Evolutionary conservation across 148 eudicot genomes (phyloP).

Genomic region (Chenopodium suecicum): DNA sequence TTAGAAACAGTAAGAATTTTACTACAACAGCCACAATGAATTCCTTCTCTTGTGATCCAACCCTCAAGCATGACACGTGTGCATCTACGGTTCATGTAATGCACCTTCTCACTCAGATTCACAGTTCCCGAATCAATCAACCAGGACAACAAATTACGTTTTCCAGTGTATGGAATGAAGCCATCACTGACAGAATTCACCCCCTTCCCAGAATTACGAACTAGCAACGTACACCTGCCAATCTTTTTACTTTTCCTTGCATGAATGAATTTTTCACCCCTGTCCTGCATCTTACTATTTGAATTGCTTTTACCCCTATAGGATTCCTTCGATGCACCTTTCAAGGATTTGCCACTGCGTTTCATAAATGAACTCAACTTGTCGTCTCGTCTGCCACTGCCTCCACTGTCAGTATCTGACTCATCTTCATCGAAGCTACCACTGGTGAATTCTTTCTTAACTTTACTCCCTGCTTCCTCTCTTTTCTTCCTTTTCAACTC

Average conservation of each 20-base stretch:
- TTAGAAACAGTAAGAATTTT: conserved; percentile 79
- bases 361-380: conserved; percentile 44
- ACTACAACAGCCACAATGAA: conserved; percentile 97
- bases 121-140: conserved; percentile 76
- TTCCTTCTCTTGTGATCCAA: conserved; percentile 86
- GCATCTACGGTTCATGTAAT: conserved; percentile 82
- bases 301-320: conserved; percentile 39
- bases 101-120: conserved; percentile 74
- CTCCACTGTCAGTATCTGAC: conserved; percentile 42
- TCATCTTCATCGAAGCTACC: conserved; percentile 44
- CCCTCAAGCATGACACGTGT: conserved; percentile 80
- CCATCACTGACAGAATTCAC: conserved; percentile 59
- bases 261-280: conserved; percentile 45
- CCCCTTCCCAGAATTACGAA: conserved; percentile 70
- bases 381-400: conserved; percentile 52
- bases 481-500: conserved; percentile 75
- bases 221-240: conserved; percentile 82
- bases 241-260: conserved; percentile 63
- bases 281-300: conserved; percentile 33
- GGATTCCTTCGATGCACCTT: conserved; percentile 43
- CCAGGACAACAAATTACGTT: conserved; percentile 91
- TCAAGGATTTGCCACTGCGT: conserved; percentile 43
- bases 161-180: conserved; percentile 74
- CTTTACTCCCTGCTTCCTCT: conserved; percentile 40
- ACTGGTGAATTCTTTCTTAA: conserved; percentile 31